Evolutionary conservation across 2,329 filamentous ascomycete genomes (phyloP), one percentile per base, ranked within the genome.

Genomic region (Botryotinia narcissicola): DNA sequence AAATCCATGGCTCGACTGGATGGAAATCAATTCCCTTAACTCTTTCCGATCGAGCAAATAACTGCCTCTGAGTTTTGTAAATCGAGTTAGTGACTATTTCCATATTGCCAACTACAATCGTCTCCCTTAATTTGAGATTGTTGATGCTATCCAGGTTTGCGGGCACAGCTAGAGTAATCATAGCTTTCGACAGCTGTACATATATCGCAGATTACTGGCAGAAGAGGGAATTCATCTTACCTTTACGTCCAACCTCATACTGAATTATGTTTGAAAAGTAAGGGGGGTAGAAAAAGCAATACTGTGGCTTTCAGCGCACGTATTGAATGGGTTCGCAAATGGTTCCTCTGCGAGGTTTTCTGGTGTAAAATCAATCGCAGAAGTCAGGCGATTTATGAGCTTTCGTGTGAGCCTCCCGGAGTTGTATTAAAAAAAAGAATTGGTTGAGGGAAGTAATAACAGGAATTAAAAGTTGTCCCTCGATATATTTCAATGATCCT

Each of bases 1-100:
- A 89, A 78, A 95, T 93, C 93, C 95, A 98, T 90, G 95, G 94
- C 86, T 98, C 95, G 74, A 94, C 93, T 60, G 94, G 95, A 83
- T 98, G 95, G 83, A 98, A 98, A 86, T 98, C 95, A 84, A 97
- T 94, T 82, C 93, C 92, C 86, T 98, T 98, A 78, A 98, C 95
- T 85, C 95, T 92, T 89, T 98, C 94, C 81, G 93, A 97, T 84
- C 94, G 90, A 84, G 93, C 93, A 86, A 94, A 93, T 80, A 94
- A 89, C 84, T 94, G 92, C 84, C 91, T 90, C 92, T 94, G 82
- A 81, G 83, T 75, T 72, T 82, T 74, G 76, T 80, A 83, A 64
- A 81, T 74, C 73, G 80, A 82, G 75, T 83, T 78, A 83, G 83
- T 76, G 72, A 44, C 68, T 68, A 57, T 29, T n/a, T 57, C 32